phyloP scores from a whole-genome alignment of 257 asterid genomes.

The Parsonsia alboflavescens region DNA sequence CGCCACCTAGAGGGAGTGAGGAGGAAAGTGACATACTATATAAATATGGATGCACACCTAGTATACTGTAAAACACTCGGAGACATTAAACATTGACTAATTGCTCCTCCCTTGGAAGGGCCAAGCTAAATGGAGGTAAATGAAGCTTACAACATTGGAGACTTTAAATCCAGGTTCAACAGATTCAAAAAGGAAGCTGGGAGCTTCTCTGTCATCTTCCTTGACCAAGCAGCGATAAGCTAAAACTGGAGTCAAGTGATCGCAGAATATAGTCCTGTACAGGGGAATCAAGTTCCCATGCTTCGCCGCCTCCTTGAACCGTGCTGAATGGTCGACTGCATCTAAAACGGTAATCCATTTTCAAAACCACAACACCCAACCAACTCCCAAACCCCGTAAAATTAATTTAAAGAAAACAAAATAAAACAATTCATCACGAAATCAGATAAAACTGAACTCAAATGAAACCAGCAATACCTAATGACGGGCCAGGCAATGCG shows the following conservation, averaged over 20 bases:
- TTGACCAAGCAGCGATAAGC: slow-evolving; percentile 91
- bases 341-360: slow-evolving; percentile 12
- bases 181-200: slow-evolving; percentile 89
- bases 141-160: slow-evolving; percentile 62
- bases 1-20: no score
- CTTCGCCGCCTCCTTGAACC: slow-evolving; percentile 89
- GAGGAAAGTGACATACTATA: not conserved
- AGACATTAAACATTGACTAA: not conserved
- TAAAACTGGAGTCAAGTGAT: slow-evolving; percentile 90
- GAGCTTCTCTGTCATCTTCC: slow-evolving; percentile 97
- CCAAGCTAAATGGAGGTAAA: slow-evolving; percentile 4
- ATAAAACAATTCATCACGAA: not conserved
- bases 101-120: slow-evolving; percentile 4
- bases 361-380: not conserved
- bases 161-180: slow-evolving; percentile 78
- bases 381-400: not conserved
- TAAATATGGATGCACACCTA: not conserved
- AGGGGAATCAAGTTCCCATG: slow-evolving; percentile 84
- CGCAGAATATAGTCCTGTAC: slow-evolving; percentile 70
- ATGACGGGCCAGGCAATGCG: slow-evolving; percentile 30
- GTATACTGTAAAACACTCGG: not conserved
- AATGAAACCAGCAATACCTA: slow-evolving; percentile 24
- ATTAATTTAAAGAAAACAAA: not conserved
- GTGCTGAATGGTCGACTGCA: slow-evolving; percentile 58
- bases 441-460: not conserved